Base-by-base conservation (phyloP, 2,329 filamentous ascomycete genomes). In the Rutstroemia sp. region DNA sequence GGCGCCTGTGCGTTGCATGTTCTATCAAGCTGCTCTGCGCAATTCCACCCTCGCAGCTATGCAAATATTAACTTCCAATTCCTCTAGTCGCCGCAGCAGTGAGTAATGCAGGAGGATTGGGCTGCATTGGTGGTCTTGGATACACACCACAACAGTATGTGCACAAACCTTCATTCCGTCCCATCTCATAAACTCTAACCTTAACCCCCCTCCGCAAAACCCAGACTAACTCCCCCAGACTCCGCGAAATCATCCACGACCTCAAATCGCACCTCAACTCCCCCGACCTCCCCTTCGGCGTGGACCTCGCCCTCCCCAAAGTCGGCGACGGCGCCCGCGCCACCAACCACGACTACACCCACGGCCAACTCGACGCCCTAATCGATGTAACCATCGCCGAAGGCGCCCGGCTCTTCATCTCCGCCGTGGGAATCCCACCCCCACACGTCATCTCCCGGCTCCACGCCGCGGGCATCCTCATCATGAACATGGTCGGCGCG, bases 401-500 rank as follows among this genome's bases (percentile, higher is more conserved):
- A 63, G 87, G 89, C n/a, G 89, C 92, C 7, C 83, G 78, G 68
- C 74, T 96, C 49, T 96, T 97, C 68, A 90, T 96, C 44, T 84
- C 79, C 52, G 92, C 92, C 1, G 91, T 96, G 0, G 92, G 92
- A 8, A 87, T 96, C 21, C 92, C 92, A 16, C 89, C 92, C 0
- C 75, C 76, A 47, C 72, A 76, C 57, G 82, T 92, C 4, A 87
- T 96, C 57, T 83, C 89, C 63, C 75, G 83, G 47, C 77, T 97
- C 46, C 92, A 97, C 68, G 78, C 79, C 8, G 86, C 87, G 0
- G 88, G 88, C 0, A 88, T 97, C 42, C 69, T 95, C 58, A 79
- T 96, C 38, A 96, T 96, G 91, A 96, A 96, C 71, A 96, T 96
- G 92, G 91, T 96, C 19, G 92, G 92, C 0, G 88, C 92, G 65